Base-by-base conservation (phyloP, 2,329 filamentous ascomycete genomes). In the Sphaerulina vaccinii region DNA sequence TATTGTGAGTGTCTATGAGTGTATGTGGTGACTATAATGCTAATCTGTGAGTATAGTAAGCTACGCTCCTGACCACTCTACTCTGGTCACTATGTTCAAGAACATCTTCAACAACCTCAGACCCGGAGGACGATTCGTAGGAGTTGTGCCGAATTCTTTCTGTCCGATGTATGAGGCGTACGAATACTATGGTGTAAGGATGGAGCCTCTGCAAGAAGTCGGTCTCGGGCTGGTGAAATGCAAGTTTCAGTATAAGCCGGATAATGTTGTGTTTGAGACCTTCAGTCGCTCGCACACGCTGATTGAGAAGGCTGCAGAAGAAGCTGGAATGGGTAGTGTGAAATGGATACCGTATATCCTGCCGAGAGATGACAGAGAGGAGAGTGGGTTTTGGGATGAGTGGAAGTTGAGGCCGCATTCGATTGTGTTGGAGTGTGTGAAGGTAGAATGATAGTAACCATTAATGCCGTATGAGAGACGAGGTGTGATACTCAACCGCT, bases 381-480 rank as follows among this genome's bases (percentile, higher is more conserved):
- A 49, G 18, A 18, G 50, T n/a, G 53, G 49, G 2, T 58, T 41
- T 24, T 56, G 53, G 56, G 56, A 56, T n/a, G 24, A 33, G 16
- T 58, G 42, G 27, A 51, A 51, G 24, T 21, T 49, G 39, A 40
- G 56, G 19, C 49, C 53, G 24, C 49, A 56, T 29, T 35, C 43
- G 11, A 38, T 16, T 16, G 29, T 57, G 15, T 19, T 57, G 32
- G 52, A 49, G 29, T 49, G 51, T 16, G 19, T 11, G 10, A 54
- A 33, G 19, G 8, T 38, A 11, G n/a, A n/a, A n/a, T n/a, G n/a
- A n/a, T n/a, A n/a, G n/a, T n/a, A n/a, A n/a, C n/a, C n/a, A n/a
- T n/a, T n/a, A n/a, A n/a, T n/a, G n/a, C n/a, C n/a, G n/a, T n/a
- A n/a, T n/a, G n/a, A n/a, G n/a, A n/a, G n/a, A n/a, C n/a, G n/a